Evolutionary conservation across 495 filamentous ascomycete species (phyloP).

Genomic region (Neurospora tetraspora): DNA sequence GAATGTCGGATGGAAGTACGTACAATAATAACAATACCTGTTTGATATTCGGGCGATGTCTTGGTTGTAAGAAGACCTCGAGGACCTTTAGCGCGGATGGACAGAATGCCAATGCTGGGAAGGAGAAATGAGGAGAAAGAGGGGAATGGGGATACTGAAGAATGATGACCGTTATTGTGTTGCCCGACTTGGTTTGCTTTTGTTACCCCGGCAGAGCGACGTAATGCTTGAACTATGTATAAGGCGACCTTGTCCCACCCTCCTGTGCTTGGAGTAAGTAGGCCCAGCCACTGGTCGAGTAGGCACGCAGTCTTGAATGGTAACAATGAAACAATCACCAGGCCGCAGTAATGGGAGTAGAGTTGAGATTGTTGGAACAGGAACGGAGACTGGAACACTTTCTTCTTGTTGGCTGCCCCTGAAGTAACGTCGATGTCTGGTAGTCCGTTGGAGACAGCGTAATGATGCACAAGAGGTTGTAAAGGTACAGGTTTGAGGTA

Average conservation of each 20-base stretch:
- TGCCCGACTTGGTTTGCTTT: not conserved
- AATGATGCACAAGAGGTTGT: too few species aligned
- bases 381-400: not conserved
- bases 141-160: slow-evolving; percentile 2
- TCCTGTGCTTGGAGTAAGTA: not conserved
- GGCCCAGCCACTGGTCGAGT: not conserved
- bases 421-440: not conserved
- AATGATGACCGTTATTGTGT: not conserved
- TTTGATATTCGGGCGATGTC: not conserved
- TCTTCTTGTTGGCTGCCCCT: not conserved
- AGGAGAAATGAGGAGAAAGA: slow-evolving; percentile 12
- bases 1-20: not conserved
- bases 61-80: not conserved
- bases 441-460: too few species aligned
- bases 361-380: not conserved
- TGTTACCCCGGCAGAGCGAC: not conserved
- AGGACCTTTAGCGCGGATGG: not conserved
- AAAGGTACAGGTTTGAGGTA: not conserved
- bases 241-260: not conserved
- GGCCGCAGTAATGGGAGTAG: too few species aligned
- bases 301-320: not conserved
- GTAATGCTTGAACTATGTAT: not conserved
- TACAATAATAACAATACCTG: not conserved
- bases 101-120: slow-evolving; percentile 16
- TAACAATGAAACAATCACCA: not conserved